Base-by-base conservation (phyloP, 805 yeast species). In the Monosporozyma siamensis region DNA sequence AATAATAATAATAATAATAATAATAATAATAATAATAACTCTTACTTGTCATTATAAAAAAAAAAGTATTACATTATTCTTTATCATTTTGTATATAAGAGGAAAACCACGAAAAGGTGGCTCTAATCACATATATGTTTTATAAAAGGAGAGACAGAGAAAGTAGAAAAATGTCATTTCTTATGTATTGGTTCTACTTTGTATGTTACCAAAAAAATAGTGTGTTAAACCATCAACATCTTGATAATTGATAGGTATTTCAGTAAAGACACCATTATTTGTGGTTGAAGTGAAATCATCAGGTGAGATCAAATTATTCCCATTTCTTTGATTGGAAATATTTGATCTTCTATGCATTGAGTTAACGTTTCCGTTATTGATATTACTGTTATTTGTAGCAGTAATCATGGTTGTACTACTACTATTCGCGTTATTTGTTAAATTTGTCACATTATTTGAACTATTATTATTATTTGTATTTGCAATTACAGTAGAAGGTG, bases 401-500 rank as follows among this genome's bases (percentile, higher is more conserved):
- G 15, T 17, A 6, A 17, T 11, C 17, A 17, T 25, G 18, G 32
- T n/a, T 6, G 22, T 35, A 20, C 17, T 21, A 27, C 26, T 14
- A 12, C 14, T 29, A 26, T 22, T 29, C 6, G 7, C n/a, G 23
- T 7, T 12, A 30, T n/a, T 21, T n/a, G n/a, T n/a, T n/a, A n/a
- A n/a, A 29, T 38, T 29, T n/a, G 9, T 15, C 8, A 37, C 2
- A 25, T 15, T 37, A 17, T 37, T 37, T 27, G 24, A 27, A 20
- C 39, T 27, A 21, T 9, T 27, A n/a, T 27, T 27, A 22, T 24
- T 12, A 18, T 18, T 20, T 11, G 25, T 8, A 26, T 20, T 26
- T 24, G 21, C 34, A 18, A 38, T 35, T n/a, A 40, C 31, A 20
- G 43, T 40, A 6, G 38, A 40, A 8, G 43, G 43, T 6, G 39